Conservation (phyloP, 768 basidiomycete genomes). For the Trametes coccinea region DNA sequence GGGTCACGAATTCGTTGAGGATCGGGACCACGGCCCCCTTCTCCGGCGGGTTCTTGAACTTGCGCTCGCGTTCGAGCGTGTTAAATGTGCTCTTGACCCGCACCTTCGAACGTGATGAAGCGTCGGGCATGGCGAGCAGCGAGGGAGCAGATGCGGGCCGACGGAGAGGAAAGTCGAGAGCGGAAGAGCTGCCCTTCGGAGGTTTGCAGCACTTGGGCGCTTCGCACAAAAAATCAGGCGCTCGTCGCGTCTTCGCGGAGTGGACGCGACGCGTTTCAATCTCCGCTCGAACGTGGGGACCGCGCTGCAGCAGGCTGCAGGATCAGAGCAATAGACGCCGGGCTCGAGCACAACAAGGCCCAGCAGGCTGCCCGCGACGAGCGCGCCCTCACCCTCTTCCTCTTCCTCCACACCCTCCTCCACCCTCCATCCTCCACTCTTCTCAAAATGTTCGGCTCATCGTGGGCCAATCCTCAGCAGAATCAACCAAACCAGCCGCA, state of each 20-base stretch:
- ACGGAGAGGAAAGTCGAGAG: background rate
- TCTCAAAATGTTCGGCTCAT: conserved; percentile 59
- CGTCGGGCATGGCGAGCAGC: conserved; percentile 49
- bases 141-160: background rate
- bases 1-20: conserved; percentile 89
- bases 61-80: conserved; percentile 76
- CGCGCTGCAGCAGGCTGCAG: background rate
- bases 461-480: conserved; percentile 70
- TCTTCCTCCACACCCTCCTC: conserved; percentile 6
- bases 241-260: conserved; percentile 3
- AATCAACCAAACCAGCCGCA: conserved; percentile 65
- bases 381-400: conserved; percentile 19
- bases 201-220: conserved; percentile 15
- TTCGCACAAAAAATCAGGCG: conserved; percentile 16
- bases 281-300: conserved; percentile 19
- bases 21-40: conserved; percentile 71
- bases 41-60: conserved; percentile 74
- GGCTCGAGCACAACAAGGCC: background rate
- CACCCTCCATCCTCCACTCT: conserved; percentile 2
- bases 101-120: conserved; percentile 37
- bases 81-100: conserved; percentile 62
- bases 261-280: conserved; percentile 12
- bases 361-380: conserved; percentile 13
- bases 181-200: background rate
- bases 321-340: background rate